Conservation (phyloP, 2,329 filamentous ascomycete species). For the Penicillium sp. region DNA sequence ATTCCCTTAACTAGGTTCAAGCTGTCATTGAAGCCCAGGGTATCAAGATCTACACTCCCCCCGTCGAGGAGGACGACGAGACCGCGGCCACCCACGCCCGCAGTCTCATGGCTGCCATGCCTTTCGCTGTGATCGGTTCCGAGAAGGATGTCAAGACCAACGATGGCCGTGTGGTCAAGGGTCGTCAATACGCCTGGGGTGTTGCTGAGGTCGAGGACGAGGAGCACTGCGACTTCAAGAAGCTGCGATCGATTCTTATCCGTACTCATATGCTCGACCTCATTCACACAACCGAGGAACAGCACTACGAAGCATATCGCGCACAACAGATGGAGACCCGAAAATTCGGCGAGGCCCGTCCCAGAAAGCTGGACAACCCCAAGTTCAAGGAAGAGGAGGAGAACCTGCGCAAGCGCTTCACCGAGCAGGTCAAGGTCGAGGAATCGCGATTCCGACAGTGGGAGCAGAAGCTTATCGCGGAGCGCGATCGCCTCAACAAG, state of each 20-base stretch:
- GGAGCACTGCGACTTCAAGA: constrained; percentile 99
- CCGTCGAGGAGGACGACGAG: constrained; percentile 97
- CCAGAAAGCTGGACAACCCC: constrained; percentile 98
- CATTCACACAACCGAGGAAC: constrained; percentile 98
- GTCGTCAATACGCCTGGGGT: constrained; percentile 98
- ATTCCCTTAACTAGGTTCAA: constrained; percentile 68
- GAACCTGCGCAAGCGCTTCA: constrained; percentile 97
- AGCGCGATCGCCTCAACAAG: constrained; percentile 99
- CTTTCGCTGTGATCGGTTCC: constrained; percentile 97
- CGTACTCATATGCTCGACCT: constrained; percentile 99
- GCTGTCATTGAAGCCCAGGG: constrained; percentile 96
- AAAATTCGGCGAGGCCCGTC: constrained; percentile 97
- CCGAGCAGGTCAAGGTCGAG: constrained; percentile 99
- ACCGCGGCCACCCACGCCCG: constrained; percentile 93
- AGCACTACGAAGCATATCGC: constrained; percentile 98
- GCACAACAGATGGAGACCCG: constrained; percentile 99
- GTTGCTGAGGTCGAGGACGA: constrained; percentile 99
- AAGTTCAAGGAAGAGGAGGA: constrained; percentile 99
- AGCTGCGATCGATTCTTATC: constrained; percentile 97
- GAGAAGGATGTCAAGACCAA: constrained; percentile 99
- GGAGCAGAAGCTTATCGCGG: constrained; percentile 99
- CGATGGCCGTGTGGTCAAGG: constrained; percentile 97
- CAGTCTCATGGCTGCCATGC: constrained; percentile 94
- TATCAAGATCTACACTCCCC: constrained; percentile 99
- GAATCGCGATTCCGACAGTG: constrained; percentile 98